Percentiles rank a stretch among this genome's conserved stretches.
These are phyloP conservation scores for Xylaria sp. DNA, from an alignment of 2,329 filamentous ascomycete genomes.

Conservation along the genomic window DNA sequence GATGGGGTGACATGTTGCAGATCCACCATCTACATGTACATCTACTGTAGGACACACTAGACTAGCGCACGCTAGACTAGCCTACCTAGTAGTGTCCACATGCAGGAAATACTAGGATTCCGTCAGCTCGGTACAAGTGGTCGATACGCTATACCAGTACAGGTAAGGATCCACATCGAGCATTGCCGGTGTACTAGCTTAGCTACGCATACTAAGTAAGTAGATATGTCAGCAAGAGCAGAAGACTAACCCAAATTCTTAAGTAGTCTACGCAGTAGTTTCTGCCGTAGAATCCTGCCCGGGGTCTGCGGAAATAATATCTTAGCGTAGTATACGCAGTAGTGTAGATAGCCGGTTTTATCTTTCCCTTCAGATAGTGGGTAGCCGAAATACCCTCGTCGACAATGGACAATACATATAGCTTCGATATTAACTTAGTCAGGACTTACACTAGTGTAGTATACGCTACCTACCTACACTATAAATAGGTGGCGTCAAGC, in stretches of 20 bases:
- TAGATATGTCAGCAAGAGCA: not conserved
- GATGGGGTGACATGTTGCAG: slow-evolving; percentile 6
- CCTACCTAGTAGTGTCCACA: not conserved
- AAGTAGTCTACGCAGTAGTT: no score
- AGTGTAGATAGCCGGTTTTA: not conserved
- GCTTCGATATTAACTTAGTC: no score
- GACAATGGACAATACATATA: no score
- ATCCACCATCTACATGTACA: slow-evolving; percentile 13
- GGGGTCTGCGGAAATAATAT: not conserved
- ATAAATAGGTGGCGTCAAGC: not conserved
- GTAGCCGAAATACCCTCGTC: not conserved
- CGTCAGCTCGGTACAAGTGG: slow-evolving; percentile 10
- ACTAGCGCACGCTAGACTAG: slow-evolving; percentile 3
- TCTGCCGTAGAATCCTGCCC: not conserved
- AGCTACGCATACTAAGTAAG: not conserved
- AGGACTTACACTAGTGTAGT: not conserved
- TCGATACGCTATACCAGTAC: not conserved
- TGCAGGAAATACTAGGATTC: slow-evolving; percentile 8
- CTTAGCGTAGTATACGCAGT: not conserved
- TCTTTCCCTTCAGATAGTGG: not conserved
- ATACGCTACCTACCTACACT: not conserved
- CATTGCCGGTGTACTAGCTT: no score
- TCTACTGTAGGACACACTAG: no score
- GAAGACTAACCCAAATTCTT: not conserved
- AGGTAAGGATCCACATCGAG: not conserved